Percentiles rank a stretch among this genome's conserved stretches.
Conservation (phyloP, 2,329 filamentous ascomycete genomes). For the Tolypocladium ovalisporum region DNA sequence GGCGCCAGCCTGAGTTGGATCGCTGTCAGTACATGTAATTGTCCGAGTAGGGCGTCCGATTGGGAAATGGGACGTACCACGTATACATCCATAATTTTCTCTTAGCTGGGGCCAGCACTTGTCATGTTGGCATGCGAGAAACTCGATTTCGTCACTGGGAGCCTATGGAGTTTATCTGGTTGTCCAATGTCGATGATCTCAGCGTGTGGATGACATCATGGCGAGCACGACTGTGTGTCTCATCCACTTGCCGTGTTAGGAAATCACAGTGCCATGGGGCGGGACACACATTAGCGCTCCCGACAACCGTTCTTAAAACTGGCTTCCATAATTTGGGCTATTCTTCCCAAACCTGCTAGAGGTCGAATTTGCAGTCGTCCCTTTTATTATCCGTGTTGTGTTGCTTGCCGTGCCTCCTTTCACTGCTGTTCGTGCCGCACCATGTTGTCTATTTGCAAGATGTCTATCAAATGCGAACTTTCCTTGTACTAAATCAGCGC, state of each 20-base stretch:
- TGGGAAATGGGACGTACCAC: constrained; percentile 10
- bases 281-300: background rate
- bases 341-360: too few relatives aligned
- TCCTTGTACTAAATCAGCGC: too few relatives aligned
- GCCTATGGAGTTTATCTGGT: too few relatives aligned
- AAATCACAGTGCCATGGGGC: background rate
- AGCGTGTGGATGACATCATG: background rate
- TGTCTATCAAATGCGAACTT: too few relatives aligned
- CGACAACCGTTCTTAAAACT: background rate
- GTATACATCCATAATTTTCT: constrained; percentile 18
- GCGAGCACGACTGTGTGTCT: background rate
- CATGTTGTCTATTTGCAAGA: too few relatives aligned
- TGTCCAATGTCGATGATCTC: background rate
- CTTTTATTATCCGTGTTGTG: too few relatives aligned
- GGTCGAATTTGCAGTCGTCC: too few relatives aligned
- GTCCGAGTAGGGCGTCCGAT: background rate
- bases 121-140: background rate
- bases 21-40: too few relatives aligned
- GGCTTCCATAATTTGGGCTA: too few relatives aligned
- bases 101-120: too few relatives aligned
- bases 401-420: too few relatives aligned
- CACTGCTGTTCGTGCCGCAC: too few relatives aligned
- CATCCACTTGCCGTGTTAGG: background rate
- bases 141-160: background rate
- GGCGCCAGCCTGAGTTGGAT: constrained; percentile 57